Evolutionary conservation across 257 asterid species (phyloP).

Genomic region (Fraxinus cuspidata): DNA sequence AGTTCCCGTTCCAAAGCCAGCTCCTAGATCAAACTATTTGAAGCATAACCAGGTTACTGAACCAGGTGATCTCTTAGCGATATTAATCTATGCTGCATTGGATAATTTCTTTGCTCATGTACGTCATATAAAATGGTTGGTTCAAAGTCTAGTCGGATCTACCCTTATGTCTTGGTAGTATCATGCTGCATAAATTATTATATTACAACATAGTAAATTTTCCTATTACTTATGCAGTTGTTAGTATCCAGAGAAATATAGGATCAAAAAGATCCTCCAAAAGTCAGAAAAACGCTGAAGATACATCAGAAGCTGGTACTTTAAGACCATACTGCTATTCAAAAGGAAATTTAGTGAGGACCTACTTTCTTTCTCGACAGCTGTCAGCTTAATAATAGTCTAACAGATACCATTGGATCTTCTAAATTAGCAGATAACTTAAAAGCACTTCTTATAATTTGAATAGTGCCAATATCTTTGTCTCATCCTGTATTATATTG

Average conservation of each 20-base stretch:
- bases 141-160: conserved; percentile 7
- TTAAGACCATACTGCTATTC: conserved; percentile 32
- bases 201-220: background rate
- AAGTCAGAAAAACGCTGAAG: conserved; percentile 41
- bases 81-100: conserved; percentile 21
- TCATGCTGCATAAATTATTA: conserved; percentile 18
- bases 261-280: conserved; percentile 46
- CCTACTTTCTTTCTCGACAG: conserved; percentile 25
- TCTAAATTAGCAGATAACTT: conserved; percentile 9
- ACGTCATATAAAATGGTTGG: background rate
- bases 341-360: conserved; percentile 55
- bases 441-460: conserved; percentile 23
- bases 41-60: conserved; percentile 54
- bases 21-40: conserved; percentile 39
- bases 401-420: background rate
- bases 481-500: conserved; percentile 18
- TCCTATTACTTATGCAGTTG: conserved; percentile 41
- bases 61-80: conserved; percentile 50
- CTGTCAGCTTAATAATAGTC: conserved; percentile 13
- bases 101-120: conserved; percentile 9
- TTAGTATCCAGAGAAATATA: conserved; percentile 41
- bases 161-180: no score
- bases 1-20: conserved; percentile 55
- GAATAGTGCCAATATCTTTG: conserved; percentile 6
- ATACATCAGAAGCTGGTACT: conserved; percentile 43